These are phyloP conservation scores for Penicillium oxalicum DNA, from an alignment of 2,329 filamentous ascomycete species.

Conservation along the genomic window DNA sequence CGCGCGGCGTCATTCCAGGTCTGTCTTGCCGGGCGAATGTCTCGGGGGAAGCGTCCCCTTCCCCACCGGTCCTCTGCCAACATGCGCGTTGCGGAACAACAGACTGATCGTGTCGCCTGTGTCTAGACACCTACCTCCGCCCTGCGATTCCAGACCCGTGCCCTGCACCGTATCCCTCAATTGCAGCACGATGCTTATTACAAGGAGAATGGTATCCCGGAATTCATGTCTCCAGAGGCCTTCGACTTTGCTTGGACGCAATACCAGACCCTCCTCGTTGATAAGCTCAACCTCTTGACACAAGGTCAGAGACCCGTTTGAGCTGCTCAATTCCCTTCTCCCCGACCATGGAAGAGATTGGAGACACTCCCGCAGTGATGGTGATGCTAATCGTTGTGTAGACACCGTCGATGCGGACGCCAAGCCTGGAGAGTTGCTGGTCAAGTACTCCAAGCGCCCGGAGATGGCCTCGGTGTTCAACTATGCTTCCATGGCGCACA, in stretches of 20 bases:
- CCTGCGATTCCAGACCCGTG: constrained; percentile 34
- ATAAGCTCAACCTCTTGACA: constrained; percentile 69
- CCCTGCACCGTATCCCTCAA: constrained; percentile 43
- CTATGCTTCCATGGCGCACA: constrained; percentile 91
- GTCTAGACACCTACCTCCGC: constrained; percentile 31
- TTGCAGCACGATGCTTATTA: constrained; percentile 45
- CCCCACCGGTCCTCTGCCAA: too few species aligned
- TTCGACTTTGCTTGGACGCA: constrained; percentile 75
- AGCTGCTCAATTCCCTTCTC: too few species aligned
- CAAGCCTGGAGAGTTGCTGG: constrained; percentile 60
- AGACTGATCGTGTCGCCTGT: constrained; percentile 16
- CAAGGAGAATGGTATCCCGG: constrained; percentile 54
- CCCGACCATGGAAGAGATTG: too few species aligned
- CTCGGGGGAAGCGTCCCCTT: too few species aligned
- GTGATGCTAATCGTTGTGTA: constrained; percentile 28
- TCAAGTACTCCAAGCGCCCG: constrained; percentile 73
- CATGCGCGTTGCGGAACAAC: not conserved
- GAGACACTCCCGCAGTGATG: too few species aligned
- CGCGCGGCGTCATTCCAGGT: constrained; percentile 38
- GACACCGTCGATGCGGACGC: constrained; percentile 60
- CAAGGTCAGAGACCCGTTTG: constrained; percentile 51
- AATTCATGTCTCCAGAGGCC: constrained; percentile 62
- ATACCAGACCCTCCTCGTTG: constrained; percentile 68
- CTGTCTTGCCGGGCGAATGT: constrained; percentile 4
- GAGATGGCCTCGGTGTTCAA: constrained; percentile 79